Evolutionary conservation across 2,329 filamentous ascomycete genomes (phyloP).

Genomic region (Xylaria sp.): DNA sequence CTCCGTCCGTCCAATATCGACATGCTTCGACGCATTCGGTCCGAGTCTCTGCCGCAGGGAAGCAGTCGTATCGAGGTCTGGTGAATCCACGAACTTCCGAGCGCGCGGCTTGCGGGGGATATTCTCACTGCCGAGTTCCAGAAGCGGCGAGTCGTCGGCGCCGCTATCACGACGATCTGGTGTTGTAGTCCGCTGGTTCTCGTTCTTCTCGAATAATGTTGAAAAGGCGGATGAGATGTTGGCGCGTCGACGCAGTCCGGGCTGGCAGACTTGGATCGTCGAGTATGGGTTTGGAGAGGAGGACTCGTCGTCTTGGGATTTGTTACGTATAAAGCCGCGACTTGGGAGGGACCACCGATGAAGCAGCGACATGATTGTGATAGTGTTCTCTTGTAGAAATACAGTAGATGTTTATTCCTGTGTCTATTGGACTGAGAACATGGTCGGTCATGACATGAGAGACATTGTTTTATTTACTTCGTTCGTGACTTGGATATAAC

Average conservation of each 20-base stretch:
- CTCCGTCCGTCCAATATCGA: background rate
- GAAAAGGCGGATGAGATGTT: conserved; percentile 16
- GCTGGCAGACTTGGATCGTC: conserved; percentile 14
- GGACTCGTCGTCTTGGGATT: conserved; percentile 3
- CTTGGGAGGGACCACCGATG: conserved; percentile 20
- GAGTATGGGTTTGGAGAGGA: conserved; percentile 7
- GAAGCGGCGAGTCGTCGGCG: background rate
- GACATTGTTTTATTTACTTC: background rate
- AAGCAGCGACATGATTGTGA: conserved; percentile 15
- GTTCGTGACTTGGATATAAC: background rate
- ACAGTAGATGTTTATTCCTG: conserved; percentile 1
- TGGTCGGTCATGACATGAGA: background rate
- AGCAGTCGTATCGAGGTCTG: no score
- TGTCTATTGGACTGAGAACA: background rate
- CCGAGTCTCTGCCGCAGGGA: no score
- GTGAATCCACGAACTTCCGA: no score
- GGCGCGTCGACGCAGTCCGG: conserved; percentile 4
- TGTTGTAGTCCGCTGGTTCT: conserved; percentile 8
- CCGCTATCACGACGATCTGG: background rate
- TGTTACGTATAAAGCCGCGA: conserved; percentile 11
- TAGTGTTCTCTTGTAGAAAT: conserved; percentile 3
- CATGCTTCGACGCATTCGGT: background rate
- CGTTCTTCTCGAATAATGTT: conserved; percentile 15
- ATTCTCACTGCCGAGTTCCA: conserved; percentile 11
- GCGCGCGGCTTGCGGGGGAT: background rate